These are phyloP conservation scores for Aquilaria agallochum DNA, from an alignment of 441 rosid genomes.

Conservation along the genomic window DNA sequence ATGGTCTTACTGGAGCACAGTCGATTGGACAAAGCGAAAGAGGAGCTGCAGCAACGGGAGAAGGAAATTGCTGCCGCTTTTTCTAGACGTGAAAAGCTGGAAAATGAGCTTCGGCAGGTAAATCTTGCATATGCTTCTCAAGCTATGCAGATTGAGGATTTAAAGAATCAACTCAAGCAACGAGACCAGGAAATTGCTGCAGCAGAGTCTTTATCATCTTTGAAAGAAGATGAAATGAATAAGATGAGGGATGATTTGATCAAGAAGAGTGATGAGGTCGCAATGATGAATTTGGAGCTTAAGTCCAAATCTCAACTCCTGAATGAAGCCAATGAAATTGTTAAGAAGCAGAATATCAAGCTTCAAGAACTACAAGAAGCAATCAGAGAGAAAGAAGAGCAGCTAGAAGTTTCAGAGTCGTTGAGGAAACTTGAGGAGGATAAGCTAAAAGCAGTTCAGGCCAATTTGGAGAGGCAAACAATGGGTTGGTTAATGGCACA, in stretches of 20 bases:
- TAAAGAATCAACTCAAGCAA: conserved; percentile 49
- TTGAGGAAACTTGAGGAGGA: conserved; percentile 52
- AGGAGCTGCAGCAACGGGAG: conserved; percentile 50
- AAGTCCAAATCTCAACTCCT: conserved; percentile 50
- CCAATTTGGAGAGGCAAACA: conserved; percentile 62
- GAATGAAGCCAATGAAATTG: conserved; percentile 54
- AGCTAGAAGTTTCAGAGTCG: conserved; percentile 38
- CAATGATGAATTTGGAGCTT: conserved; percentile 37
- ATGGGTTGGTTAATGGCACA: conserved; percentile 67
- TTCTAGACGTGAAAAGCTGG: conserved; percentile 52
- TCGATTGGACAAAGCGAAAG: conserved; percentile 43
- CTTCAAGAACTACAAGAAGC: conserved; percentile 44
- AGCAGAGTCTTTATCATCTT: conserved; percentile 34
- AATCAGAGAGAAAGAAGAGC: conserved; percentile 54
- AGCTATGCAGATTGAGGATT: conserved; percentile 62
- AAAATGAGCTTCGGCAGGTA: conserved; percentile 48
- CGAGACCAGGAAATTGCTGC: conserved; percentile 46
- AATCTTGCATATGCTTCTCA: conserved; percentile 59
- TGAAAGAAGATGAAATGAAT: conserved; percentile 53
- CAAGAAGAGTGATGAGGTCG: conserved; percentile 44
- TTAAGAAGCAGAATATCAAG: conserved; percentile 60
- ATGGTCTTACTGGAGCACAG: conserved; percentile 49
- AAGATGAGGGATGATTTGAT: conserved; percentile 43
- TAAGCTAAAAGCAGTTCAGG: conserved; percentile 51
- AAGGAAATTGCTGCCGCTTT: conserved; percentile 38